Conservation (phyloP, 108 stramenopile species). For the Skeletonema menzelii region DNA sequence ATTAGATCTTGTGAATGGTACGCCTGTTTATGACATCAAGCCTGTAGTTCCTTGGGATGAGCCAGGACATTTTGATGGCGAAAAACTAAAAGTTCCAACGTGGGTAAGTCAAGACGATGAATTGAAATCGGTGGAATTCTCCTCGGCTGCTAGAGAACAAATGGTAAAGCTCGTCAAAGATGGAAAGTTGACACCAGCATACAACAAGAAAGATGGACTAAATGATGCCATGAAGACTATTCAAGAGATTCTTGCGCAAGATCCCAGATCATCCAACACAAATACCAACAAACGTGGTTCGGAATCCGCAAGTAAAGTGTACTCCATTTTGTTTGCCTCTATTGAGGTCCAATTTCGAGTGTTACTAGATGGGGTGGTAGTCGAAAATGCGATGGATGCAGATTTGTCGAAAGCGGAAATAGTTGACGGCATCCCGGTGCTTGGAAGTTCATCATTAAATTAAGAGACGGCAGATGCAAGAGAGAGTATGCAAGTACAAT, state of each 20-base stretch:
- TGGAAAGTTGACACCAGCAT: constrained; percentile 59
- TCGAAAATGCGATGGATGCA: constrained; percentile 22
- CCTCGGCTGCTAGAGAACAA: constrained; percentile 33
- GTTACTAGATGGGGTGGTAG: constrained; percentile 17
- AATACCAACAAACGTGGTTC: constrained; percentile 68
- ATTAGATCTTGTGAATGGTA: constrained; percentile 90
- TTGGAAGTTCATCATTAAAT: constrained; percentile 2
- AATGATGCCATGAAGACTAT: constrained; percentile 53
- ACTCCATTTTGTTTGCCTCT: constrained; percentile 44
- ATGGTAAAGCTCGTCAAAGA: constrained; percentile 33
- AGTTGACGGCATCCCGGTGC: constrained; percentile 48
- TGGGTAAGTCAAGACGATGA: constrained; percentile 76
- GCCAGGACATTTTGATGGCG: constrained; percentile 53
- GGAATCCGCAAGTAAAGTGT: constrained; percentile 14
- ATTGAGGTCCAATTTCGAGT: constrained; percentile 44
- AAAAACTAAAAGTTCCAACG: constrained; percentile 45
- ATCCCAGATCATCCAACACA: constrained; percentile 70
- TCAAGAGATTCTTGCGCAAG: constrained; percentile 72
- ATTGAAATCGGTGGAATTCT: constrained; percentile 56
- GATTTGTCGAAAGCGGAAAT: constrained; percentile 22
- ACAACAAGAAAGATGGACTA: constrained; percentile 46
- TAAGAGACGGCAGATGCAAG: no score
- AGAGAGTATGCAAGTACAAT: no score
- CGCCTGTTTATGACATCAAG: constrained; percentile 94
- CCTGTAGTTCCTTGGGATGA: constrained; percentile 87